phyloP scores from a whole-genome alignment of 2,329 filamentous ascomycete species.

The Aspergillus pseudoviridinutans region DNA sequence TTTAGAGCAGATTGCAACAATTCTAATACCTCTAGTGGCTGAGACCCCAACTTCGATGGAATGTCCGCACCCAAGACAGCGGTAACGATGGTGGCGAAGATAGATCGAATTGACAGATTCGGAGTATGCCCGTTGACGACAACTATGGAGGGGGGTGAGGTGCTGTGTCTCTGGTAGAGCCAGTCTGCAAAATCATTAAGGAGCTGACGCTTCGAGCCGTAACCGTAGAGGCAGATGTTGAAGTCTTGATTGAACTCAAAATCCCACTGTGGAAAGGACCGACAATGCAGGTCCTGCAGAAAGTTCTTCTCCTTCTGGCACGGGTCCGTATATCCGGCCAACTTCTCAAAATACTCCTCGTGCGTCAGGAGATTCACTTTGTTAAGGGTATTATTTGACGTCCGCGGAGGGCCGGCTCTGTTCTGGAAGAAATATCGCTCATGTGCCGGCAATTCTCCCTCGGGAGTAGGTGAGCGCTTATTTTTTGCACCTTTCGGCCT shows the following conservation, averaged over 20 bases:
- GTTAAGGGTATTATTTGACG: slow-evolving; percentile 78
- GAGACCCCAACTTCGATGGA: slow-evolving; percentile 55
- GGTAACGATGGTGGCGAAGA: slow-evolving; percentile 58
- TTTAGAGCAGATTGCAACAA: slow-evolving; percentile 61
- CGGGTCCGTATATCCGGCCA: slow-evolving; percentile 61
- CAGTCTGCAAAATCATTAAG: slow-evolving; percentile 71
- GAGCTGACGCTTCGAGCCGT: slow-evolving; percentile 79
- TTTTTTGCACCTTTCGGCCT: slow-evolving; percentile 55
- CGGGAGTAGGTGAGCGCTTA: slow-evolving; percentile 71
- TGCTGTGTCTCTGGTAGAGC: slow-evolving; percentile 48
- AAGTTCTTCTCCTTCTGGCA: slow-evolving; percentile 68
- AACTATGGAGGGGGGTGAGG: slow-evolving; percentile 59
- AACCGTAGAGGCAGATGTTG: slow-evolving; percentile 86
- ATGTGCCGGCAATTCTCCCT: slow-evolving; percentile 76
- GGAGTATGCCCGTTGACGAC: slow-evolving; percentile 77
- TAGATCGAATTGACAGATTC: slow-evolving; percentile 42
- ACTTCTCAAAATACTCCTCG: slow-evolving; percentile 79
- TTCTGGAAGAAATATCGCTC: slow-evolving; percentile 95
- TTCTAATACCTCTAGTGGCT: slow-evolving; percentile 66
- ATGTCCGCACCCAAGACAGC: slow-evolving; percentile 50
- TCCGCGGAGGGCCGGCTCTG: slow-evolving; percentile 73
- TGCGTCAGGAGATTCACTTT: slow-evolving; percentile 75
- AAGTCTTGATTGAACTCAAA: slow-evolving; percentile 87
- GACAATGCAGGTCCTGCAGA: slow-evolving; percentile 69
- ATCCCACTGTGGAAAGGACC: slow-evolving; percentile 84